These are phyloP conservation scores for Cladosporium sp. DNA, from an alignment of 2,329 filamentous ascomycete species.

Conservation along the genomic window DNA sequence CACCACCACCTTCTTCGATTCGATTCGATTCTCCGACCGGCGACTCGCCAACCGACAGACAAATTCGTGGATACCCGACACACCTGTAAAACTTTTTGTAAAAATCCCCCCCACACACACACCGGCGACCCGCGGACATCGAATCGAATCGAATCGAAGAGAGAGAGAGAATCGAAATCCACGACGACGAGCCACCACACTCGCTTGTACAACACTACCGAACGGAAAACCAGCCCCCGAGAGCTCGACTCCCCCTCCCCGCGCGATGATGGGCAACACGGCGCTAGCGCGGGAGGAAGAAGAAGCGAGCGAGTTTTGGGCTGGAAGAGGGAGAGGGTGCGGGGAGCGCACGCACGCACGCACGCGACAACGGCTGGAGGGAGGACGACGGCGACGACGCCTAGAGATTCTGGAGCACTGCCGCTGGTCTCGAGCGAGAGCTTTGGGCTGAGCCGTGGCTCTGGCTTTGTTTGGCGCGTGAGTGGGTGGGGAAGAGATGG, in stretches of 20 bases:
- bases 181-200: neutral
- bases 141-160: neutral
- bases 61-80: neutral
- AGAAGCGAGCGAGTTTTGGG: no score
- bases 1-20: no score
- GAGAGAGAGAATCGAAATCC: neutral
- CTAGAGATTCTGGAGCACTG: neutral
- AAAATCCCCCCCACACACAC: no score
- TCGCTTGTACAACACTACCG: neutral
- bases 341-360: no score
- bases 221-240: neutral
- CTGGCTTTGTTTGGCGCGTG: no score
- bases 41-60: no score
- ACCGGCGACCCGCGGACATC: neutral
- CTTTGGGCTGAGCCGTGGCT: no score
- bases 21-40: no score
- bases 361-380: neutral
- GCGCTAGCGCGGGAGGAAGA: neutral
- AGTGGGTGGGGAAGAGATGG: no score
- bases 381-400: neutral
- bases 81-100: neutral
- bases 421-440: no score
- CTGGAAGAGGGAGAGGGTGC: no score
- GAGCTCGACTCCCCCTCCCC: neutral
- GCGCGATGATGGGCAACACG: constrained; percentile 11